A percentile compares a stretch with the other conserved stretches of the same genome.
Evolutionary conservation across 148 eudicot species (phyloP).

Genomic region (Nepenthes gracilis): DNA sequence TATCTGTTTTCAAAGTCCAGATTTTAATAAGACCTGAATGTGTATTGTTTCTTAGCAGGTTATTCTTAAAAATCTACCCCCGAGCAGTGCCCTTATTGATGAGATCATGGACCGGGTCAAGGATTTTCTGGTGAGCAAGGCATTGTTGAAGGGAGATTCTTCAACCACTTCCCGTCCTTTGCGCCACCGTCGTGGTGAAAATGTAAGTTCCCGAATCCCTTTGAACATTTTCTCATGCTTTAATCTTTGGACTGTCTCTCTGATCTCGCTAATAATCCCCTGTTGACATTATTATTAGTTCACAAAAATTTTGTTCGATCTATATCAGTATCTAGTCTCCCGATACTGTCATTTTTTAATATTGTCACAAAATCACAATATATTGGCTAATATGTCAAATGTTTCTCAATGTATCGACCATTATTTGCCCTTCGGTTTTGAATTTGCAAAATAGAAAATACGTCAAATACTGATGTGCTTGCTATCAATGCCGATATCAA

Average conservation of each 20-base stretch:
- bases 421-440: too few relatives aligned
- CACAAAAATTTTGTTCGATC: too few relatives aligned
- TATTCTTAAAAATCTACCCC: slow-evolving; percentile 83
- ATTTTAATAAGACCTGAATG: not conserved
- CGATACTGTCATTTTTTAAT: too few relatives aligned
- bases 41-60: slow-evolving; percentile 36
- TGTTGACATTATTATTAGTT: not conserved
- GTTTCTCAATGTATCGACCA: too few relatives aligned
- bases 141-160: slow-evolving; percentile 75
- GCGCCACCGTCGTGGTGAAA: slow-evolving; percentile 72
- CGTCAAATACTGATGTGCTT: too few relatives aligned
- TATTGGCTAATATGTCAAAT: too few relatives aligned
- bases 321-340: too few relatives aligned
- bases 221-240: not conserved
- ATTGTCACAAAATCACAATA: too few relatives aligned
- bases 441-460: too few relatives aligned
- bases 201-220: slow-evolving; percentile 27
- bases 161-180: slow-evolving; percentile 50
- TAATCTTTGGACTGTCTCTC: not conserved
- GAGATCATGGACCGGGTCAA: slow-evolving; percentile 88
- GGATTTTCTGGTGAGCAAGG: slow-evolving; percentile 78
- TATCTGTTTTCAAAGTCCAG: too few relatives aligned
- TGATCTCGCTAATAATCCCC: not conserved
- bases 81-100: slow-evolving; percentile 79
- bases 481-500: too few relatives aligned